These are phyloP conservation scores for Fonsecaea nubica DNA, from an alignment of 2,329 filamentous ascomycete genomes.

Conservation along the genomic window DNA sequence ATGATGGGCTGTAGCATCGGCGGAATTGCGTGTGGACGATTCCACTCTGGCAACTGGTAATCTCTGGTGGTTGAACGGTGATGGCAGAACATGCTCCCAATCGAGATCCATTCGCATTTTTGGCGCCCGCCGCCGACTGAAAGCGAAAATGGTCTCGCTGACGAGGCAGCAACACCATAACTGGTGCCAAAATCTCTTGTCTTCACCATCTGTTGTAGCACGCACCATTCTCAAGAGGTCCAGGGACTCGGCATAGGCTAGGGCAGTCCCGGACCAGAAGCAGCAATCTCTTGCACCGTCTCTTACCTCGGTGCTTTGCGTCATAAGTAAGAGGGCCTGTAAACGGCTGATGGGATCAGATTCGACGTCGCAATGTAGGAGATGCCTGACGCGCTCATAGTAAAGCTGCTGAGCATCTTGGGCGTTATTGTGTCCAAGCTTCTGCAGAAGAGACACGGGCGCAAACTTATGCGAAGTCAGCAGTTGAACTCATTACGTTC, in stretches of 20 bases:
- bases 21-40: neutral
- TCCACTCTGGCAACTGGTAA: neutral
- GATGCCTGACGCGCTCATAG: conserved; percentile 1
- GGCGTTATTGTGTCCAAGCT: neutral
- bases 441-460: neutral
- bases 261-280: neutral
- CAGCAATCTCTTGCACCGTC: conserved; percentile 1
- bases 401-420: neutral
- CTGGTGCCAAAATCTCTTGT: neutral
- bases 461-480: neutral
- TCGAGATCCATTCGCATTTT: conserved; percentile 1
- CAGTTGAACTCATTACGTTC: neutral
- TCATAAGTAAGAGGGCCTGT: conserved; percentile 3
- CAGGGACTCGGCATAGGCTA: neutral
- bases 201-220: neutral
- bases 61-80: neutral
- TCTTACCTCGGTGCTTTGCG: neutral
- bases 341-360: neutral
- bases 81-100: neutral
- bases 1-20: neutral
- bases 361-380: neutral
- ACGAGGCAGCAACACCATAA: conserved; percentile 1
- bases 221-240: neutral
- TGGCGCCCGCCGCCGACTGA: neutral
- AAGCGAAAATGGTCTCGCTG: neutral